Conservation (phyloP, 805 yeast genomes). For the Zygosaccharomyces gambellarensis region DNA sequence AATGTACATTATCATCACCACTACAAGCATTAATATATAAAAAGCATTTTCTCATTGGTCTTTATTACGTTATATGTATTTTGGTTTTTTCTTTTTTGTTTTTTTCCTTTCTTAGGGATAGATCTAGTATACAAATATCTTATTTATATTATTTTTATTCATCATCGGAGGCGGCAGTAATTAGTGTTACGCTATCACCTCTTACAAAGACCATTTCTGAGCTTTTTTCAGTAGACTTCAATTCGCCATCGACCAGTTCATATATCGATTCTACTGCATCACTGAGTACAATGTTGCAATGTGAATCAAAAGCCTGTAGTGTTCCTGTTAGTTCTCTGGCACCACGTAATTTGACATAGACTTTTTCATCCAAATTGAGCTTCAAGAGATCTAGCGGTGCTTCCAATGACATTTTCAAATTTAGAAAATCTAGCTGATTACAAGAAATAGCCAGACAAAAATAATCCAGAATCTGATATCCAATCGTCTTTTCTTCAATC, state of each 20-base stretch:
- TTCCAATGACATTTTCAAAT: constrained; percentile 41
- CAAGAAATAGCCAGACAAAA: not conserved
- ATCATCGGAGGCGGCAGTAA: constrained; percentile 46
- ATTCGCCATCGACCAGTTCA: constrained; percentile 45
- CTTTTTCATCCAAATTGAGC: constrained; percentile 78
- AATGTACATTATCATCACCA: not conserved
- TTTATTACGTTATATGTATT: constrained; percentile 1
- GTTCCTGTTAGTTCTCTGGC: constrained; percentile 88
- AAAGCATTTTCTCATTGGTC: constrained; percentile 3
- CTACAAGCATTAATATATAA: not conserved
- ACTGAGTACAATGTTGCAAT: constrained; percentile 91
- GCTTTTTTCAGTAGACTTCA: constrained; percentile 46
- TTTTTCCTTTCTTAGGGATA: not conserved
- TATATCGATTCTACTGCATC: constrained; percentile 85
- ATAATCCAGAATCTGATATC: no score
- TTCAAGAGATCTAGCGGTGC: constrained; percentile 85
- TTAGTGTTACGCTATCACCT: constrained; percentile 93
- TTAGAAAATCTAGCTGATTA: not conserved
- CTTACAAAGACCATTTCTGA: constrained; percentile 91
- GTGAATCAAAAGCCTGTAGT: constrained; percentile 91
- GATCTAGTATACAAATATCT: constrained; percentile 4
- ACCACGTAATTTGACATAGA: constrained; percentile 86
- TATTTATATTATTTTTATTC: constrained; percentile 12
- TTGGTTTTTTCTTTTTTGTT: not conserved
- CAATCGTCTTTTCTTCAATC: not conserved